Base-by-base conservation (phyloP, 2,329 filamentous ascomycete genomes). In the Pseudopyricularia javanii region DNA sequence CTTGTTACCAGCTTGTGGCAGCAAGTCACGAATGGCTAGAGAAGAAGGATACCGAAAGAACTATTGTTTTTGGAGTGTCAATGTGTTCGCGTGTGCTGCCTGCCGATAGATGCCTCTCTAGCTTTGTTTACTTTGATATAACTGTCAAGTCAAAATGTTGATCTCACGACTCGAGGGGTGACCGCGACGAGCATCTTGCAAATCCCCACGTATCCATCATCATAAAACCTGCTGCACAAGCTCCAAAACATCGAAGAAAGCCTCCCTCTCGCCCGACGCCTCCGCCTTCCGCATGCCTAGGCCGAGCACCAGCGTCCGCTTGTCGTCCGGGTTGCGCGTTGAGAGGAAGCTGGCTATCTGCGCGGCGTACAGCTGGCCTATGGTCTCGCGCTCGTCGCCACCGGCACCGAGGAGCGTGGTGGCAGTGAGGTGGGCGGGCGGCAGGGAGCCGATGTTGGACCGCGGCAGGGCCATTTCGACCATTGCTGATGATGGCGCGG, bases 371-470 rank as follows among this genome's bases (percentile, higher is more conserved):
- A 96, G 79, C 66, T 96, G 91, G 1, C 89, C 91, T 5, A 94
- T 68, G 0, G 86, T 88, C 63, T 96, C 90, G 45, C 90, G 79
- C 48, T 87, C 83, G 51, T 85, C 76, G 32, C 85, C 82, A 47
- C 91, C 89, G 9, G 86, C 90, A 2, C 93, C 93, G 0, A 98
- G 75, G 3, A 98, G 72, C 0, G 90, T 95, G 35, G 83, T 91
- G 1, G 93, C 88, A 0, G 88, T 95, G 43, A 97, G 75, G 60
- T 93, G 85, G 33, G 83, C 76, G 53, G 89, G 80, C 1, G 93
- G 93, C 1, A 97, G 78, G 33, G 45, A 28, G n/a, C 69, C 69
- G 6, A 66, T 61, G 48, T 66, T 68, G 7, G 65, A 68, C 53
- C 68, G 72, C 33, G 74, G 71, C 48, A 82, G 62, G 20, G 76